Base-by-base conservation (phyloP, 2,329 filamentous ascomycete genomes). In the Metarhizium humberi region DNA sequence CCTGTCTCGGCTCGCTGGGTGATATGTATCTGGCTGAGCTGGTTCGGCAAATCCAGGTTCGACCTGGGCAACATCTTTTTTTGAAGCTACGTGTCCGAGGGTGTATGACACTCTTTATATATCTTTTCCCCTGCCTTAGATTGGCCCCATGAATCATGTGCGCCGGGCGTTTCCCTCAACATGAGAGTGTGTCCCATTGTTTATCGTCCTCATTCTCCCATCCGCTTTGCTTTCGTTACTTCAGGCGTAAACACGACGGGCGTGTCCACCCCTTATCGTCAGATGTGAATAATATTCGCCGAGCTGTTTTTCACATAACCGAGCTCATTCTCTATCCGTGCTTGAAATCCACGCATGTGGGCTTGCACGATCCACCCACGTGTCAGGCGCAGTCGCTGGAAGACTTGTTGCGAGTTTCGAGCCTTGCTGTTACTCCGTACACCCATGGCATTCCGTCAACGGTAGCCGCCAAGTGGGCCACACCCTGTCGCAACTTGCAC, bases 321-420 rank as follows among this genome's bases (percentile, higher is more conserved):
- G 43, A 51, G 29, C 52, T 57, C 53, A 49, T 53, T 18, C 29
- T 40, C 46, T 34, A 51, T 47, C 45, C 57, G 34, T 51, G 55
- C 36, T 32, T 47, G 54, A 32, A 52, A 40, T 36, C 55, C 55
- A 55, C 55, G 29, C 30, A 16, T 47, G 56, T 54, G 54, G 56
- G 34, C 29, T 32, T 43, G 20, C 30, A 45, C 53, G 58, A 54
- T 58, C 60, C 60, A 60, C 61, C 61, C 60, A 61, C 61, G 58
- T 60, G 60, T 54, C 56, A 61, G 54, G 55, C 55, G 56, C 52
- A 50, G 53, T 59, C 54, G 53, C 40, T 57, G 40, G 47, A 51
- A 55, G 38, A 47, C 25, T 29, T 51, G 52, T 50, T 34, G 47
- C 45, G 25, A 48, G 42, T 25, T 48, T 29, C 20, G 20, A 30